These are phyloP conservation scores for Candida krabiensis DNA, from an alignment of 805 yeast genomes.

Conservation along the genomic window DNA sequence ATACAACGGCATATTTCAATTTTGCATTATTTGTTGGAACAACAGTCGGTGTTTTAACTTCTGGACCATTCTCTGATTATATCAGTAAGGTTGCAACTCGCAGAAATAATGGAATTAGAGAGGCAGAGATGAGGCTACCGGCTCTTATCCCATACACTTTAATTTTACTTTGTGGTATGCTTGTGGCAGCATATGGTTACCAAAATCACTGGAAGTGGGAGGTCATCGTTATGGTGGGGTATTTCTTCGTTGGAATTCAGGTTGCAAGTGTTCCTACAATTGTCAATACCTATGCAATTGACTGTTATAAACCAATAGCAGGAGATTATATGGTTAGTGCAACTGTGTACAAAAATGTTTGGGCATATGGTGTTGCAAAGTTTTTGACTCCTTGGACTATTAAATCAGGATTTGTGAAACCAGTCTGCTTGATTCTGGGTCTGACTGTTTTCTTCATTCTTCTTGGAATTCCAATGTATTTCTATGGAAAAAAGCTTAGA, in stretches of 20 bases:
- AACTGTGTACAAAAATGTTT: slow-evolving; percentile 15
- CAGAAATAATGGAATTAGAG: slow-evolving; percentile 11
- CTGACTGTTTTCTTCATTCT: slow-evolving; percentile 6
- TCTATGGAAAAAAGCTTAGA: slow-evolving; percentile 23
- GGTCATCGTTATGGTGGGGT: slow-evolving; percentile 9
- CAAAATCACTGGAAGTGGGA: slow-evolving; percentile 16
- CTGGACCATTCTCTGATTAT: slow-evolving; percentile 11
- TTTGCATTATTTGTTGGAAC: slow-evolving; percentile 12
- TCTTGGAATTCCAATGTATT: slow-evolving; percentile 17
- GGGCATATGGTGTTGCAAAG: slow-evolving; percentile 17
- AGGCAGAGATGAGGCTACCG: slow-evolving; percentile 14
- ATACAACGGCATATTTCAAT: slow-evolving; percentile 10
- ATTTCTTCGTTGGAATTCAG: slow-evolving; percentile 16
- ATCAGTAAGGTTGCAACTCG: slow-evolving; percentile 7
- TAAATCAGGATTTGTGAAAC: slow-evolving; percentile 14
- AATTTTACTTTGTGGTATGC: slow-evolving; percentile 12
- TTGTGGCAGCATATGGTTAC: slow-evolving; percentile 13
- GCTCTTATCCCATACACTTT: slow-evolving; percentile 15
- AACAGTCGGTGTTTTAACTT: slow-evolving; percentile 7
- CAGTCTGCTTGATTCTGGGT: slow-evolving; percentile 13
- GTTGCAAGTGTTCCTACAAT: slow-evolving; percentile 16
- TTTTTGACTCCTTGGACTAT: slow-evolving; percentile 13
- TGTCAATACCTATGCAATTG: slow-evolving; percentile 18
- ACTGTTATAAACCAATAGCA: slow-evolving; percentile 18
- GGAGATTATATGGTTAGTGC: slow-evolving; percentile 20